These are phyloP conservation scores for Withania somnifera DNA, from an alignment of 305 asterid genomes.

Conservation along the genomic window DNA sequence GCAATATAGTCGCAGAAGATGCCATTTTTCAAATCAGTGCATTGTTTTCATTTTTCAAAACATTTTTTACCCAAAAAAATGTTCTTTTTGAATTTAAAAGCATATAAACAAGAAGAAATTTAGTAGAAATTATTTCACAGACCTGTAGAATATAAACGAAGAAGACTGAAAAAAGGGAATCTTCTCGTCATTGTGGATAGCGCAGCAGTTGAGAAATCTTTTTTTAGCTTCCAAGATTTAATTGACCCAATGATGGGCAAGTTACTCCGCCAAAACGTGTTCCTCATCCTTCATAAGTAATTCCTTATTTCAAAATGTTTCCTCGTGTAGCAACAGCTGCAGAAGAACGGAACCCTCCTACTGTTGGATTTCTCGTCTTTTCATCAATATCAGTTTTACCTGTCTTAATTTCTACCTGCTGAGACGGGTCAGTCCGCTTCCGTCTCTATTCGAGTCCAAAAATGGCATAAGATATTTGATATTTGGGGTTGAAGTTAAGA, in stretches of 20 bases:
- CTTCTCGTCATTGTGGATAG: background rate
- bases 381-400: too few species aligned
- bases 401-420: too few species aligned
- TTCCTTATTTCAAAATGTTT: background rate
- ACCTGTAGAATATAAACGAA: slow-evolving; percentile 4
- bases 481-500: too few species aligned
- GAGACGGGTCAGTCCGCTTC: too few species aligned
- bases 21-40: too few species aligned
- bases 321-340: too few species aligned
- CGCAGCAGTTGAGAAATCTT: background rate
- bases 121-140: background rate
- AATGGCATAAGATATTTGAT: too few species aligned
- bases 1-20: too few species aligned
- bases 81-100: too few species aligned
- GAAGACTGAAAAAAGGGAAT: background rate
- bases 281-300: background rate
- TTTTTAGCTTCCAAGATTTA: background rate
- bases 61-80: background rate
- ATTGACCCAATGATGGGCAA: background rate
- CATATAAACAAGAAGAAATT: too few species aligned
- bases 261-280: background rate
- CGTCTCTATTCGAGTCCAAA: too few species aligned
- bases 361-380: background rate
- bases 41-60: background rate
- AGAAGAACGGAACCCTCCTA: background rate